Base-by-base conservation (phyloP, 2,329 filamentous ascomycete species). In the Penicillium sclerotigenum region DNA sequence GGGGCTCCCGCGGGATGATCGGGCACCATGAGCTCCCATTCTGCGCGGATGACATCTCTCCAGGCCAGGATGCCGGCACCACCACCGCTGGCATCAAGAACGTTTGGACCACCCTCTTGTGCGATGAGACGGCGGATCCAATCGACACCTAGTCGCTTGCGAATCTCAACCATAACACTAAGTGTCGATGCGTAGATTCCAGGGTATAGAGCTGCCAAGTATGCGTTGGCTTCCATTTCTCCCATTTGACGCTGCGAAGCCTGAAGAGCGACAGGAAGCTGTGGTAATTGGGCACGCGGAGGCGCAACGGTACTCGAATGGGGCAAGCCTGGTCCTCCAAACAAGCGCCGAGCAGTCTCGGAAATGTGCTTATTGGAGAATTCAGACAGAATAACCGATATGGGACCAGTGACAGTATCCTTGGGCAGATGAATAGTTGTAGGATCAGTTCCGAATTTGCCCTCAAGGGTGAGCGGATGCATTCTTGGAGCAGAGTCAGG, bases 261-360 rank as follows among this genome's bases (percentile, higher is more conserved):
- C 55, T 81, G 77, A 2, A 87, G 70, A 0, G 82, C 77, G 46
- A 87, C 84, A 0, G 84, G 79, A 55, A 81, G 77, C 68, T 86
- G 83, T 33, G 80, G 76, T 61, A 80, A 75, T 22, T 73, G 75
- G 59, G 71, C 69, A n/a, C 64, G 71, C 2, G 80, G 77, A 31
- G 77, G 75, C 0, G 89, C 87, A 2, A 89, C 92, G 1, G 86
- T 82, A 0, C 89, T 86, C 1, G 91, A 95, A 68, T 88, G 81
- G 3, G 92, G 92, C 16, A 97, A 77, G 0, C 86, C 84, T 4
- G 75, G 75, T 0, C 93, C 93, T 41, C 92, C 93, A 69, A 96
- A 93, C 0, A 84, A 80, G 41, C 80, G 82, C 62, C 90, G 84
- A 0, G 92, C 89, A 1, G 88, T 82, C 54, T 87, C 82, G 33